Conservation (phyloP, 306 rosid genomes). For the Trichosanthes cucumerina region DNA sequence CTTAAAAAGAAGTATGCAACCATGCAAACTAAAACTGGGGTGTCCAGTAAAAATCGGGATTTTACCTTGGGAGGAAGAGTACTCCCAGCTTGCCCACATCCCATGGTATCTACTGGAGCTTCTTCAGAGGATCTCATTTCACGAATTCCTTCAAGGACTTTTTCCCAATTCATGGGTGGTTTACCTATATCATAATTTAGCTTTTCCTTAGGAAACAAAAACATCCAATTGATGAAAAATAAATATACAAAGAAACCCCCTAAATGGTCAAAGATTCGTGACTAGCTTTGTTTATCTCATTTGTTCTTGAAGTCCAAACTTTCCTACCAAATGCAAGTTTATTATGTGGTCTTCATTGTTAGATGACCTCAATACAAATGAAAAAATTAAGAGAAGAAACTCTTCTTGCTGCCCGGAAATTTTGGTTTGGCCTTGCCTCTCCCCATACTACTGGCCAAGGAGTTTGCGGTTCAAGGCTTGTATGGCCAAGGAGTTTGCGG, state of each 20-base stretch:
- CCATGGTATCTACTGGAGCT: slow-evolving; percentile 76
- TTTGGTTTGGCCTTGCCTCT: background rate
- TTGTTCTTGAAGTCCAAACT: background rate
- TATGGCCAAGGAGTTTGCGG: background rate
- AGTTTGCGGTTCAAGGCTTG: background rate
- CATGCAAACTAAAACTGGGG: background rate
- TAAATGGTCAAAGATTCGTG: background rate
- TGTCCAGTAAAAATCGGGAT: background rate
- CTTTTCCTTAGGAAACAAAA: background rate
- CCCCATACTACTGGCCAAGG: background rate
- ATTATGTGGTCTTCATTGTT: background rate
- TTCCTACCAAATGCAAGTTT: background rate
- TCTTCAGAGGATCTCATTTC: slow-evolving; percentile 57
- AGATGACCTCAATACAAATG: background rate
- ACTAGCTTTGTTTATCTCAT: background rate
- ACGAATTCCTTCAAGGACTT: slow-evolving; percentile 65
- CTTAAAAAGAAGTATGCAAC: background rate
- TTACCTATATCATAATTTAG: slow-evolving; percentile 30
- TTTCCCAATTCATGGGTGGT: slow-evolving; percentile 62
- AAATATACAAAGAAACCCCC: background rate
- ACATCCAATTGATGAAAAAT: background rate
- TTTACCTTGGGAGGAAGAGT: slow-evolving; percentile 65
- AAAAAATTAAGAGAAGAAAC: background rate
- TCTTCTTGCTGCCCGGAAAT: background rate
- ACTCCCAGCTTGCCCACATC: slow-evolving; percentile 45